Evolutionary conservation across 2,329 filamentous ascomycete genomes (phyloP).

Genomic region (Penicillium expansum): DNA sequence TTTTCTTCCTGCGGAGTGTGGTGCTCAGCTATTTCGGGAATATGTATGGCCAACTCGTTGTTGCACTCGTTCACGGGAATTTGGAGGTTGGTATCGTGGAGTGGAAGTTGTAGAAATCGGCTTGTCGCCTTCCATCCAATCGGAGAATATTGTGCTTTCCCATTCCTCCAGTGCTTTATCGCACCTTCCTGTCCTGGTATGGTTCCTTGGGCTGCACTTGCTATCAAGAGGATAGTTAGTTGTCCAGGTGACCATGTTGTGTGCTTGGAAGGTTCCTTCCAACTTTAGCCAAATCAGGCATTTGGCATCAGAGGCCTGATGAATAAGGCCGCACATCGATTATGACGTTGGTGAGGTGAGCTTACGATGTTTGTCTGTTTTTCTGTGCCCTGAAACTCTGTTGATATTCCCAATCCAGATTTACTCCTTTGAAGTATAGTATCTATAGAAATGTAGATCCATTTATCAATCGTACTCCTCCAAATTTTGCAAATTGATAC

Average conservation of each 20-base stretch:
- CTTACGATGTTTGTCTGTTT: not conserved
- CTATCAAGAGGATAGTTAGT: not conserved
- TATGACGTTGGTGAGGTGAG: constrained; percentile 46
- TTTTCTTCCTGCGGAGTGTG: too few relatives aligned
- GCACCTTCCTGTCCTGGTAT: not conserved
- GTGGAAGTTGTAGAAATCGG: not conserved
- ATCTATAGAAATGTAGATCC: not conserved
- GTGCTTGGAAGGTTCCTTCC: not conserved
- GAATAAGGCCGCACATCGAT: constrained; percentile 28
- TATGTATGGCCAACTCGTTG: not conserved
- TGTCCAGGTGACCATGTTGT: not conserved
- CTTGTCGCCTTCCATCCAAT: not conserved
- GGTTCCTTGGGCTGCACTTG: not conserved
- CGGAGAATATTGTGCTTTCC: too few relatives aligned
- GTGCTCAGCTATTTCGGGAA: too few relatives aligned
- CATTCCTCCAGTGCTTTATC: too few relatives aligned
- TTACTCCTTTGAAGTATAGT: constrained; percentile 22
- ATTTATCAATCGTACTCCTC: not conserved
- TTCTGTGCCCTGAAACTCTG: not conserved
- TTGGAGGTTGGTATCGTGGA: not conserved
- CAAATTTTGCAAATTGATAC: not conserved
- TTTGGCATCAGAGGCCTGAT: not conserved
- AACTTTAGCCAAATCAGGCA: not conserved
- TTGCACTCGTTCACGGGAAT: not conserved
- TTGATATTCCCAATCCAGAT: constrained; percentile 26